phyloP scores from a whole-genome alignment of 2,329 filamentous ascomycete genomes.

The Trichoderma atroviride region DNA sequence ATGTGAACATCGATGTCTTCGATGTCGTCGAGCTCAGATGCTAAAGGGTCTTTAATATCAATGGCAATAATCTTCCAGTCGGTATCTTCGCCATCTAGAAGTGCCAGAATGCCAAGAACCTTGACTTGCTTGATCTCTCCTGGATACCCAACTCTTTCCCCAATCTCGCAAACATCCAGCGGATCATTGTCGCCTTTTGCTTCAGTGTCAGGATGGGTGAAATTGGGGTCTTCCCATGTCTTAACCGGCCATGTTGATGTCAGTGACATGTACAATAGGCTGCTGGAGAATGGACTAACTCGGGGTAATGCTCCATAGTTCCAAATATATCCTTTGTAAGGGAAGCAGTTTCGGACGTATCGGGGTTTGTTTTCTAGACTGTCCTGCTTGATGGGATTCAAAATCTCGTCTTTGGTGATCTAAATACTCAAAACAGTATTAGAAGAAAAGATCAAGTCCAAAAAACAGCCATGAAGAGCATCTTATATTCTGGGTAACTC shows the following conservation, averaged over 20 bases:
- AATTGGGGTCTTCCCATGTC: too few relatives aligned
- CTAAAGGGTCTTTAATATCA: neutral
- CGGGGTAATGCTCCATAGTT: neutral
- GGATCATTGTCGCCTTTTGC: neutral
- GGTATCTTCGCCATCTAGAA: neutral
- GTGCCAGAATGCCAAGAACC: neutral
- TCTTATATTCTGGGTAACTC: too few relatives aligned
- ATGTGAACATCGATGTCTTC: neutral
- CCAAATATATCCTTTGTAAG: conserved; percentile 2
- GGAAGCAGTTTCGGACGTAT: neutral
- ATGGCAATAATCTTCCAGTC: neutral
- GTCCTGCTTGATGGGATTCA: too few relatives aligned
- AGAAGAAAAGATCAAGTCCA: too few relatives aligned
- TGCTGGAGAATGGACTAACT: neutral
- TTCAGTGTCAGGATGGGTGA: too few relatives aligned
- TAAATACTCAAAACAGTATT: too few relatives aligned
- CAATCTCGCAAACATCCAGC: neutral
- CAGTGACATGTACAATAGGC: too few relatives aligned
- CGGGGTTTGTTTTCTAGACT: neutral
- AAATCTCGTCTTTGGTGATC: too few relatives aligned
- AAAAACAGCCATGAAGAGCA: too few relatives aligned
- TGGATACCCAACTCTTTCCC: neutral
- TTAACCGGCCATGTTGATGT: too few relatives aligned
- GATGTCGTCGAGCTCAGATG: neutral
- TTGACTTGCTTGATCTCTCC: neutral